Evolutionary conservation across 352 stramenopile genomes (phyloP).

Genomic region (Globisporangium radiosum): DNA sequence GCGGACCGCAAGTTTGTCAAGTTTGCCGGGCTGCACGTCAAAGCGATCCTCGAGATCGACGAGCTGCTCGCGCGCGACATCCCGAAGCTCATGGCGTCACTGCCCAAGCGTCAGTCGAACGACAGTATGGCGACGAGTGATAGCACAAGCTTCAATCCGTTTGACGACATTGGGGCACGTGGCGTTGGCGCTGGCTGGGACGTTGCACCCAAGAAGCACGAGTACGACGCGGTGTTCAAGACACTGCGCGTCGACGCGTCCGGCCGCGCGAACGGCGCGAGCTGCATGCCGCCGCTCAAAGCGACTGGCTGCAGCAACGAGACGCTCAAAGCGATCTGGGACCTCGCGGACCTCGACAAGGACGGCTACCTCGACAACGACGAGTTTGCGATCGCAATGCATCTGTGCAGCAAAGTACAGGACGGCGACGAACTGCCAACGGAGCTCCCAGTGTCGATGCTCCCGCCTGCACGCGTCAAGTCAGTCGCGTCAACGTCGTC

Average conservation of each 20-base stretch:
- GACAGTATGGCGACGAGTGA: conserved; percentile 6
- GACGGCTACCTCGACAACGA: conserved; percentile 84
- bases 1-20: conserved; percentile 86
- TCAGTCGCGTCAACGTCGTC: conserved; percentile 7
- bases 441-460: conserved; percentile 38
- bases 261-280: conserved; percentile 53
- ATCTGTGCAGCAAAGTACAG: conserved; percentile 69
- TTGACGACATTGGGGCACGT: conserved; percentile 11
- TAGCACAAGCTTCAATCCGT: conserved; percentile 24
- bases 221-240: conserved; percentile 84
- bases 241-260: conserved; percentile 46
- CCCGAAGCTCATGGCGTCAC: conserved; percentile 85
- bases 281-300: conserved; percentile 78
- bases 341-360: conserved; percentile 87
- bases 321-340: conserved; percentile 83
- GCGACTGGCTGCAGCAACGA: conserved; percentile 55
- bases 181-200: conserved; percentile 47
- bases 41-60: conserved; percentile 96
- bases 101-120: conserved; percentile 40
- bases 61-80: conserved; percentile 97
- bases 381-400: conserved; percentile 90
- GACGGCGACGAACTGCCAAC: conserved; percentile 64
- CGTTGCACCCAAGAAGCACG: conserved; percentile 52
- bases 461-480: conserved; percentile 47
- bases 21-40: conserved; percentile 91